Base-by-base conservation (phyloP, 106 monocot genomes). In the Gastrodia elata region DNA sequence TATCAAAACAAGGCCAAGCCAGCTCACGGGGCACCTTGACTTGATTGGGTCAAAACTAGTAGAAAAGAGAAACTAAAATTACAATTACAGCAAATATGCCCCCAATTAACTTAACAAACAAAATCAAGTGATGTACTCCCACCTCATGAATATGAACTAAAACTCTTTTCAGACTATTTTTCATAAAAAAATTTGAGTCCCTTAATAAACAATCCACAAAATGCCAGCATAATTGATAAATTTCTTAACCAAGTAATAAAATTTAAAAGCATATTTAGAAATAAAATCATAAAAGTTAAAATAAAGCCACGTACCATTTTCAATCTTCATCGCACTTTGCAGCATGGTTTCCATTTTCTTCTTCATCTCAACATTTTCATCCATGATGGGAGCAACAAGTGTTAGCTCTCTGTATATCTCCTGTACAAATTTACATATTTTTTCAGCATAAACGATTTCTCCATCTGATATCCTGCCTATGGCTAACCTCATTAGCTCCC, bases 281-380 rank as follows among this genome's bases (percentile, higher is more conserved):
- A 10, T 61, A 27, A 61, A 14, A 61, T 28, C 13, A 14, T 9
- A 61, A 61, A 27, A 30, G 32, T 61, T 32, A 24, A n/a, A 61
- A 67, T 38, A 37, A 43, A 43, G 15, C n/a, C 57, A 0, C 0
- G 3, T 91, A 95, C 95, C 95, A 81, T 95, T 95, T 84, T 95
- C 91, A 84, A 95, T 95, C 75, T 95, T 95, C 49, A 87, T 64
- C 35, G 86, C 83, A 71, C 95, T 95, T 71, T 95, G 95, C 76
- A 95, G 89, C 95, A 95, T 92, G 5, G 73, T 72, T 56, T 95
- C 95, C 95, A 95, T 95, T 84, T 95, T 95, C 87, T 92, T 92
- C 85, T 95, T 95, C 95, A 95, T 95, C 73, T 95, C 95, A 71
- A 33, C 57, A 59, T 89, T 85, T 38, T 95, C 95, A 82, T 92